These are phyloP conservation scores for Mycosphaerella sp. DNA, from an alignment of 2,329 filamentous ascomycete genomes.

Conservation along the genomic window DNA sequence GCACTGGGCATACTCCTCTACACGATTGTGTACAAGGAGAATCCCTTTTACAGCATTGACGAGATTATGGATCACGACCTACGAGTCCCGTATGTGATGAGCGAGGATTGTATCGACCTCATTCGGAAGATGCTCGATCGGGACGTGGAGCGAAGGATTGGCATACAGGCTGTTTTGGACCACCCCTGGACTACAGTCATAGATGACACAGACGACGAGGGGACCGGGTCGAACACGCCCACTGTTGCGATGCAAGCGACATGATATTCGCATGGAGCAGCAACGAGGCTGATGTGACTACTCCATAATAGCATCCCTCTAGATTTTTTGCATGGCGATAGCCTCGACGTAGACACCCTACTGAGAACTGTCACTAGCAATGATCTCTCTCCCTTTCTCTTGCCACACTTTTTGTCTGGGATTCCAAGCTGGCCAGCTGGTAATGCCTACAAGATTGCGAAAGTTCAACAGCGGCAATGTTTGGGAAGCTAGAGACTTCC, in stretches of 20 bases:
- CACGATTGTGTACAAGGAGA: conserved; percentile 99
- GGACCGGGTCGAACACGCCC: conserved; percentile 1
- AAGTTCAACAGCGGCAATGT: too few species aligned
- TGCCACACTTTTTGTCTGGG: too few species aligned
- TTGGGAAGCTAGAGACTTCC: too few species aligned
- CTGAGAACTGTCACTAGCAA: too few species aligned
- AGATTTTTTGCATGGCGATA: neutral
- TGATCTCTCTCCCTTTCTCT: too few species aligned
- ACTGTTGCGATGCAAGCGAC: neutral
- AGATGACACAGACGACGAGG: conserved; percentile 23
- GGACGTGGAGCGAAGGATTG: conserved; percentile 72
- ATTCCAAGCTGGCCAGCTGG: too few species aligned
- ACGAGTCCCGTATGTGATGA: conserved; percentile 79
- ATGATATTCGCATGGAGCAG: neutral
- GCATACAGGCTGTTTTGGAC: conserved; percentile 80
- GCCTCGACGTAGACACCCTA: too few species aligned
- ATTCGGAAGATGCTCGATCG: conserved; percentile 89
- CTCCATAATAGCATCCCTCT: neutral
- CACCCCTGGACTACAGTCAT: conserved; percentile 67
- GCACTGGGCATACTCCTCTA: conserved; percentile 93
- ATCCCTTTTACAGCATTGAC: conserved; percentile 97
- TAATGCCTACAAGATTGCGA: too few species aligned
- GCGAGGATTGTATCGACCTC: conserved; percentile 86
- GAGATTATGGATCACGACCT: conserved; percentile 98
- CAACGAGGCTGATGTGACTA: neutral